Evolutionary conservation across 495 filamentous ascomycete genomes (phyloP).

Genomic region (Penicillium angulare): DNA sequence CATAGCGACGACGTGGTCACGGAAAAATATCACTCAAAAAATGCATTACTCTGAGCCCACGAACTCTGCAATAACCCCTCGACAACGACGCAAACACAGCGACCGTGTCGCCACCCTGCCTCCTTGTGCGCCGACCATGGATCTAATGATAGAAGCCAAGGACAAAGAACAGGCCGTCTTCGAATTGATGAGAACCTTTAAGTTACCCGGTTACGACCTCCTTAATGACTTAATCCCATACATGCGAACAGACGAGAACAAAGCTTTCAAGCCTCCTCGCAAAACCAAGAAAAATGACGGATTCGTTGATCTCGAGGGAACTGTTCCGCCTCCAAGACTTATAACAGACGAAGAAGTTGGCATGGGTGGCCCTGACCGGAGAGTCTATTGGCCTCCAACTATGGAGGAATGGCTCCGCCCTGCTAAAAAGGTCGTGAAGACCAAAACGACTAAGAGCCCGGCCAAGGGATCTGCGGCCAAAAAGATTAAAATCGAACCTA

Average conservation of each 20-base stretch:
- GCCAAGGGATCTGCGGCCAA: constrained; percentile 18
- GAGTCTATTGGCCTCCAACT: constrained; percentile 89
- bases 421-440: constrained; percentile 65
- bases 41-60: constrained; percentile 93
- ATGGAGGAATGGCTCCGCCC: constrained; percentile 91
- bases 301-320: constrained; percentile 50
- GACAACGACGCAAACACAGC: constrained; percentile 80
- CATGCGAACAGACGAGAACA: constrained; percentile 76
- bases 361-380: constrained; percentile 83
- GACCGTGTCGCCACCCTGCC: constrained; percentile 75
- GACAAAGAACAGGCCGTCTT: constrained; percentile 98
- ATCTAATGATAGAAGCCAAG: constrained; percentile 98
- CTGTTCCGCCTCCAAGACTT: constrained; percentile 37
- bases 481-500: constrained; percentile 21
- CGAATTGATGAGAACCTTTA: constrained; percentile 85
- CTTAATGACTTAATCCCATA: constrained; percentile 80
- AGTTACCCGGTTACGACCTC: constrained; percentile 70
- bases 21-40: constrained; percentile 87
- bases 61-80: constrained; percentile 67
- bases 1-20: constrained; percentile 81
- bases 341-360: constrained; percentile 70
- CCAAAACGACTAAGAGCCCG: constrained; percentile 41
- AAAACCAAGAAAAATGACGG: constrained; percentile 48
- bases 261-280: constrained; percentile 49
- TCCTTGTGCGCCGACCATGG: constrained; percentile 78